Conservation (phyloP, 805 yeast genomes). For the Starmerella khaoyaiensis region DNA sequence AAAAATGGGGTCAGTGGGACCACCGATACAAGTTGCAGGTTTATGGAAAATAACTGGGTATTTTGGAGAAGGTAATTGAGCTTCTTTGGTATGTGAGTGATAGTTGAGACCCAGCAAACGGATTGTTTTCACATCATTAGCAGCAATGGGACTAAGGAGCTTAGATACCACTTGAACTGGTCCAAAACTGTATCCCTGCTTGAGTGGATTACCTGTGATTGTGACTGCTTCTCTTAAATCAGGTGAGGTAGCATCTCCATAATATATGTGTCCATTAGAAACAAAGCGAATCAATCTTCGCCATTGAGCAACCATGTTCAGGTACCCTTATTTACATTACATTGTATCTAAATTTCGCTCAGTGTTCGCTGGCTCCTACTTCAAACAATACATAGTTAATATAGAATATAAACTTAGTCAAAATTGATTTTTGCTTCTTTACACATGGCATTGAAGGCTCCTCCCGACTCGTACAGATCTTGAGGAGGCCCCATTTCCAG, state of each 20-base stretch:
- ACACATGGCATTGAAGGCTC: conserved; percentile 6
- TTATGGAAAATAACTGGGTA: conserved; percentile 41
- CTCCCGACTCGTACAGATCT: conserved; percentile 25
- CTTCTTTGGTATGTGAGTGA: conserved; percentile 33
- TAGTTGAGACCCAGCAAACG: conserved; percentile 44
- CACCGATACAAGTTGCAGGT: conserved; percentile 36
- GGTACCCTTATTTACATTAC: not conserved
- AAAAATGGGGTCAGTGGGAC: conserved; percentile 33
- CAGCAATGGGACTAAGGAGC: conserved; percentile 33
- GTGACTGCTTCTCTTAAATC: conserved; percentile 32
- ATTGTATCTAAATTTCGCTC: too few species aligned
- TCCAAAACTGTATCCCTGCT: conserved; percentile 29
- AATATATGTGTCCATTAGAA: conserved; percentile 34
- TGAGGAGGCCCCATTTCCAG: conserved; percentile 45
- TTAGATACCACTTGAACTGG: conserved; percentile 26
- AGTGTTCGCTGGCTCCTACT: too few species aligned
- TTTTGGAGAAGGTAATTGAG: conserved; percentile 33
- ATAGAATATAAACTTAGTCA: too few species aligned
- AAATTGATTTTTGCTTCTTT: conserved; percentile 5
- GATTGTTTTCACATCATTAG: conserved; percentile 31
- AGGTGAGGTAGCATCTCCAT: conserved; percentile 40
- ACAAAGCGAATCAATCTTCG: conserved; percentile 35
- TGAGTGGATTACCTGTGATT: conserved; percentile 38
- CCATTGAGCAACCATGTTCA: conserved; percentile 19
- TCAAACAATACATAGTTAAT: too few species aligned